Conservation (phyloP, 2,329 filamentous ascomycete genomes). For the Dothistroma septosporum region DNA sequence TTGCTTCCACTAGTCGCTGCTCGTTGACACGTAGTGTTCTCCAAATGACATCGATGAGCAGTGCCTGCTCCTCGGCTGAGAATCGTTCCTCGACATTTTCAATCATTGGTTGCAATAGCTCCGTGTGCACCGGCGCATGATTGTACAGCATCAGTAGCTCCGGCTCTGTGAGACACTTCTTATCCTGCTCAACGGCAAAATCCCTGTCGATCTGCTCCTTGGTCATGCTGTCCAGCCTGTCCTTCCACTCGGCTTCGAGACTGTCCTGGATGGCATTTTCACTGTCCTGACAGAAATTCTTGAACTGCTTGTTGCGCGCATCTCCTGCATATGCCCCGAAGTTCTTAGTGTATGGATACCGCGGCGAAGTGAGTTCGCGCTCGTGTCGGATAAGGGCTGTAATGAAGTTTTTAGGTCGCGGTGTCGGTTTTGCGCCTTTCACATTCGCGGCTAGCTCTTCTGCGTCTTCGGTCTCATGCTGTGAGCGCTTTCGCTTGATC, state of each 20-base stretch:
- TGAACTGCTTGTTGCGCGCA: conserved; percentile 22
- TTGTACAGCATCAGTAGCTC: conserved; percentile 36
- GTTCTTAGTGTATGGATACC: conserved; percentile 31
- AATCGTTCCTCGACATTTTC: conserved; percentile 35
- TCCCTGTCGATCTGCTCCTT: conserved; percentile 25
- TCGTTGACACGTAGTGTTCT: conserved; percentile 6
- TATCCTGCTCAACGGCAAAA: conserved; percentile 30
- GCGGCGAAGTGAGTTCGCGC: conserved; percentile 28
- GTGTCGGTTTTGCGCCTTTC: conserved; percentile 19
- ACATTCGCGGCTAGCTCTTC: conserved; percentile 18
- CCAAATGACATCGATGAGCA: conserved; percentile 28
- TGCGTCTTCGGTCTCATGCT: conserved; percentile 32
- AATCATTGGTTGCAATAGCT: conserved; percentile 36
- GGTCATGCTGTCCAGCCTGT: conserved; percentile 21
- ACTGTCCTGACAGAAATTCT: conserved; percentile 23
- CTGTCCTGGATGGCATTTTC: conserved; percentile 26
- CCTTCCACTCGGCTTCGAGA: conserved; percentile 29
- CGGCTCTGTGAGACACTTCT: conserved; percentile 34
- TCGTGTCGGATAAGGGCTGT: conserved; percentile 30
- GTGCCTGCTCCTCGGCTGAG: conserved; percentile 31
- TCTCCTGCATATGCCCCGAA: conserved; percentile 27
- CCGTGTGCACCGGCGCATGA: conserved; percentile 30
- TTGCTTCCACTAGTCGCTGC: neutral
- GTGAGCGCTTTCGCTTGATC: conserved; percentile 30
- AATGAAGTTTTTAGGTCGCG: conserved; percentile 32